Conservation (phyloP, 164 flowering plant genomes). For the Taxillus chinensis region DNA sequence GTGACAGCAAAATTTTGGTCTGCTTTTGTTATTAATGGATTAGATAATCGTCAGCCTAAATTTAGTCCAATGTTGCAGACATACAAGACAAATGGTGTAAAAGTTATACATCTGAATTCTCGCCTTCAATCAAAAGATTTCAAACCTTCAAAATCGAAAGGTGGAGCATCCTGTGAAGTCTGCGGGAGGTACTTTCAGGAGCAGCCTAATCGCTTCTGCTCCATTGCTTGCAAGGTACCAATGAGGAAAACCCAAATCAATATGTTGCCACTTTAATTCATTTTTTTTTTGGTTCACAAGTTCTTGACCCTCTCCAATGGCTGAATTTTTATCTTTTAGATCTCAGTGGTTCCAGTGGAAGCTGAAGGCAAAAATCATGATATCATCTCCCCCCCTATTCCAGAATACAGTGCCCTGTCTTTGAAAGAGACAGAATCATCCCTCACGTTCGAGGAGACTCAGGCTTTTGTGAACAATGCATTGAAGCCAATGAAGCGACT, state of each 20-base stretch:
- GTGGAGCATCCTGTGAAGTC: constrained; percentile 41
- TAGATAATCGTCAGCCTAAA: background rate
- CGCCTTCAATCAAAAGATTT: constrained; percentile 42
- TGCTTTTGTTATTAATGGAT: background rate
- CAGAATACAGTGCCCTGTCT: constrained; percentile 2
- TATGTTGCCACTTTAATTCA: too few relatives aligned
- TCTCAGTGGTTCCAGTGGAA: constrained; percentile 7
- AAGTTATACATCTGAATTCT: constrained; percentile 59
- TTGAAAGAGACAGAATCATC: constrained; percentile 13
- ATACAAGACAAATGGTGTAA: constrained; percentile 55
- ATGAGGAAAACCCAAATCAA: too few relatives aligned
- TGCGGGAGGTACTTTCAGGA: constrained; percentile 55
- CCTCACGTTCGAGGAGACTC: constrained; percentile 12
- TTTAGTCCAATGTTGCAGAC: constrained; percentile 26
- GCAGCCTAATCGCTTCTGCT: constrained; percentile 49
- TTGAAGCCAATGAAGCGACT: constrained; percentile 33
- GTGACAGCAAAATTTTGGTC: too few relatives aligned
- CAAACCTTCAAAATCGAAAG: constrained; percentile 27
- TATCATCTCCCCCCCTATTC: constrained; percentile 2
- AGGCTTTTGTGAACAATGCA: constrained; percentile 2
- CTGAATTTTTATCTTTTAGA: constrained; percentile 3
- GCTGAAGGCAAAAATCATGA: constrained; percentile 7
- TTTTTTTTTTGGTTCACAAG: too few relatives aligned
- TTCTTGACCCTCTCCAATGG: too few relatives aligned
- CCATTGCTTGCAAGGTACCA: constrained; percentile 65